Percentiles rank a stretch among this genome's conserved stretches.
Conservation (phyloP, 2,329 filamentous ascomycete genomes). For the Amylocarpus encephaloides region DNA sequence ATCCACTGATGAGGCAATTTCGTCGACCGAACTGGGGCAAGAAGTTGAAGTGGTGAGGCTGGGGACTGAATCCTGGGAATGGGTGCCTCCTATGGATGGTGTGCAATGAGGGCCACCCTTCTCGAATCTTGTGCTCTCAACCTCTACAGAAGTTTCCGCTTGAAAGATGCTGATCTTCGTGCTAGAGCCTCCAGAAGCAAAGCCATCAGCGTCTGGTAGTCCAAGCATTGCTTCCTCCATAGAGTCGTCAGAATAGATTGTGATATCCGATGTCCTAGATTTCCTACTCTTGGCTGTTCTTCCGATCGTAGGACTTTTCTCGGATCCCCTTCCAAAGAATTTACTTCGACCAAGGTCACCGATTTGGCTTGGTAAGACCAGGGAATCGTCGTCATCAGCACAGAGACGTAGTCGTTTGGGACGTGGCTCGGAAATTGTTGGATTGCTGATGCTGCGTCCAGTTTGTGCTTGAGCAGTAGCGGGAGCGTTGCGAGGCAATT, state of each 20-base stretch:
- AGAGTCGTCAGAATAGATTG: constrained; percentile 47
- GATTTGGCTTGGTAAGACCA: constrained; percentile 31
- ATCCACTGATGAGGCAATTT: constrained; percentile 20
- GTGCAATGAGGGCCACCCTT: neutral
- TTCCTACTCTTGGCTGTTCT: constrained; percentile 32
- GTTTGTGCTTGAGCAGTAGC: constrained; percentile 33
- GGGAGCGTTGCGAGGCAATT: constrained; percentile 24
- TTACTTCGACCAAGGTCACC: constrained; percentile 37
- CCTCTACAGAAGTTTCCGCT: constrained; percentile 6
- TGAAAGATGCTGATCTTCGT: constrained; percentile 24
- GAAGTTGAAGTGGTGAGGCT: constrained; percentile 20
- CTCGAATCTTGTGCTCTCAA: neutral
- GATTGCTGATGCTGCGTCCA: constrained; percentile 36
- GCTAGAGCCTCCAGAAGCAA: constrained; percentile 8
- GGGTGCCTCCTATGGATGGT: neutral
- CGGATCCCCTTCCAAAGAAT: constrained; percentile 38
- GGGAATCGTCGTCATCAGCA: constrained; percentile 39
- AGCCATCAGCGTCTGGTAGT: constrained; percentile 34
- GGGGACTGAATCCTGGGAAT: constrained; percentile 20
- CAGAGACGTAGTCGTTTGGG: constrained; percentile 46
- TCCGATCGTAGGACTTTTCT: constrained; percentile 36
- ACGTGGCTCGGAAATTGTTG: constrained; percentile 37
- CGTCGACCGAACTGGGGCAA: constrained; percentile 18
- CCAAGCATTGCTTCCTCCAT: constrained; percentile 43
- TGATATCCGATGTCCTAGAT: constrained; percentile 38